These are phyloP conservation scores for Tillandsia fasciculata DNA, from an alignment of 176 grass and related monocot genomes.

Conservation along the genomic window DNA sequence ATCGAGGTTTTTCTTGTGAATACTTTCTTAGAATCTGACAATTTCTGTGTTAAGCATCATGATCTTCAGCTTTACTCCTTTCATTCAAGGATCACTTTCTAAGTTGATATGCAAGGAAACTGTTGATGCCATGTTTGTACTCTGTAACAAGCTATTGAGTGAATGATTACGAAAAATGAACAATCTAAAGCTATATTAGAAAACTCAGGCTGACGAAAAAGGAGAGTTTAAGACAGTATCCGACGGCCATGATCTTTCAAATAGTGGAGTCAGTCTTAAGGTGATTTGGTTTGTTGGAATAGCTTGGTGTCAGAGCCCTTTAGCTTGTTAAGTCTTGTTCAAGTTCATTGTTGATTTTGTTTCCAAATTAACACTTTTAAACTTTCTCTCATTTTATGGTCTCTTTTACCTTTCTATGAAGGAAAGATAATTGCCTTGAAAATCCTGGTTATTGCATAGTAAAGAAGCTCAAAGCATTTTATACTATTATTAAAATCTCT, in stretches of 20 bases:
- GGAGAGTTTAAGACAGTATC: no score
- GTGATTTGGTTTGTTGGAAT: neutral
- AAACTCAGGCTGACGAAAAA: neutral
- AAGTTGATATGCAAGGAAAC: neutral
- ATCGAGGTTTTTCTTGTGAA: no score
- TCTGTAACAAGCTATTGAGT: neutral
- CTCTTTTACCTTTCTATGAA: neutral
- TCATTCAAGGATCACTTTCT: neutral
- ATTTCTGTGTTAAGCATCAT: no score
- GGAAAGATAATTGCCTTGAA: neutral
- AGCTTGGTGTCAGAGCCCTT: neutral
- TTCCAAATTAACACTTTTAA: no score
- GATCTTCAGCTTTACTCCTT: neutral
- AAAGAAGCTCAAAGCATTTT: neutral
- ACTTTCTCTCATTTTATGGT: neutral
- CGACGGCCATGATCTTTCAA: no score
- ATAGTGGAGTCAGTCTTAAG: neutral
- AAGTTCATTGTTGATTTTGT: neutral
- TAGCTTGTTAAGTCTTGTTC: neutral
- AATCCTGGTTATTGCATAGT: neutral
- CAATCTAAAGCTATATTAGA: neutral
- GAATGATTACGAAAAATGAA: neutral
- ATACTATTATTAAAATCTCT: neutral
- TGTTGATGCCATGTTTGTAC: neutral
- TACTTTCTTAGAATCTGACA: no score